Evolutionary conservation across 2,329 filamentous ascomycete species (phyloP).

Genomic region (Lasiodiplodia gonubiensis): DNA sequence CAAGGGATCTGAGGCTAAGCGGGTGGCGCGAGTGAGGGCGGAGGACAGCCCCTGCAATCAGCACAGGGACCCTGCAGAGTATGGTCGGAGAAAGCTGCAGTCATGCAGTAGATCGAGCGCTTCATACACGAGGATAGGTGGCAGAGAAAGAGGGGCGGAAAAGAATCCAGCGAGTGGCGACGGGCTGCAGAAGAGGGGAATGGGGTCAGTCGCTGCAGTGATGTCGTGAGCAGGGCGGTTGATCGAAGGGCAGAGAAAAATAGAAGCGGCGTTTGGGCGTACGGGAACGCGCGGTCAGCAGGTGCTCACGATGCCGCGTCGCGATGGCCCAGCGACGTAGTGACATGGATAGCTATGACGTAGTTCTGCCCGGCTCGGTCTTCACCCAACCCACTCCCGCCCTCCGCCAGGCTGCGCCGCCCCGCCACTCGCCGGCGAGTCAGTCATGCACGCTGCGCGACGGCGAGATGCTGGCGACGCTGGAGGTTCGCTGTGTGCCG

Average conservation of each 20-base stretch:
- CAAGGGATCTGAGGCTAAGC: conserved; percentile 20
- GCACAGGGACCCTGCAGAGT: conserved; percentile 15
- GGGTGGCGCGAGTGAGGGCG: conserved; percentile 8
- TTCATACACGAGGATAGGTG: not conserved
- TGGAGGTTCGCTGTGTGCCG: not conserved
- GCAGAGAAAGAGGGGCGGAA: not conserved
- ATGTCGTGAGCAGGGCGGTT: conserved; percentile 5
- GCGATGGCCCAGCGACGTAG: not conserved
- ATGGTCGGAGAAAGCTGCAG: not conserved
- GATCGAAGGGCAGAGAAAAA: not conserved
- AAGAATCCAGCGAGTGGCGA: conserved; percentile 13
- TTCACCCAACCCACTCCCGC: not conserved
- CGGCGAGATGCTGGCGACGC: not conserved
- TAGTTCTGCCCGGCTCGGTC: not conserved
- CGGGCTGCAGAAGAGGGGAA: not conserved
- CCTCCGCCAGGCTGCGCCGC: not conserved
- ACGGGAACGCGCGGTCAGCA: conserved; percentile 14
- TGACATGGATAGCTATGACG: conserved; percentile 1
- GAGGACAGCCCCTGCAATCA: conserved; percentile 18
- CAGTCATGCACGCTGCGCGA: conserved; percentile 5
- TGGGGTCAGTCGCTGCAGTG: not conserved
- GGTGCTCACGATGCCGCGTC: conserved; percentile 10
- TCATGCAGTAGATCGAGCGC: conserved; percentile 7
- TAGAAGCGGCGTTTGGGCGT: conserved; percentile 11
- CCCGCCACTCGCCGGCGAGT: conserved; percentile 10